Evolutionary conservation across 2,329 filamentous ascomycete genomes (phyloP).

Genomic region (Cladosporium phlei): DNA sequence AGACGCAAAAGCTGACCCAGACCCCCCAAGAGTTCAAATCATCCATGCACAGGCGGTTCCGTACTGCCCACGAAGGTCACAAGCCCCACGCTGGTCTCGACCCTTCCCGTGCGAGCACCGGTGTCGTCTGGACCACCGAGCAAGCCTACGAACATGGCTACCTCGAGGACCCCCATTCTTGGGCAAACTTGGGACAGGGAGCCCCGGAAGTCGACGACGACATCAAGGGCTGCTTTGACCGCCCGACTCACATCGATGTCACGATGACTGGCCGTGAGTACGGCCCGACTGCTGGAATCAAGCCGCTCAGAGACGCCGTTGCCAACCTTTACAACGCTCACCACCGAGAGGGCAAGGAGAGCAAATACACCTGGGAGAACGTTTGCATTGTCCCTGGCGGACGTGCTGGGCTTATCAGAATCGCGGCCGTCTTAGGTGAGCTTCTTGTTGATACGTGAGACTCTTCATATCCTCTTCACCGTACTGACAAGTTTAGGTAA

Average conservation of each 20-base stretch:
- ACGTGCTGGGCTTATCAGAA: slow-evolving; percentile 85
- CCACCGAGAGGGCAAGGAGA: slow-evolving; percentile 80
- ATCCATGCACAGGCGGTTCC: slow-evolving; percentile 83
- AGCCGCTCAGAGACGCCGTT: slow-evolving; percentile 80
- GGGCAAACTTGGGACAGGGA: slow-evolving; percentile 93
- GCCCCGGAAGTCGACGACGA: slow-evolving; percentile 85
- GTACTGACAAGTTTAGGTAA: no score
- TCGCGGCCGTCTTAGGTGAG: slow-evolving; percentile 87
- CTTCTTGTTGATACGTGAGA: no score
- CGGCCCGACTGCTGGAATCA: slow-evolving; percentile 87
- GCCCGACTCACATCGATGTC: slow-evolving; percentile 74
- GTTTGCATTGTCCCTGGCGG: slow-evolving; percentile 94
- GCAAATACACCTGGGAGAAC: slow-evolving; percentile 95
- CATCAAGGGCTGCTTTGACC: slow-evolving; percentile 81
- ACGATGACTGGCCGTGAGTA: slow-evolving; percentile 79
- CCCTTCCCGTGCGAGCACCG: slow-evolving; percentile 79
- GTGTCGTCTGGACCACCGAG: slow-evolving; percentile 90
- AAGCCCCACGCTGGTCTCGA: slow-evolving; percentile 87
- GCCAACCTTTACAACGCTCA: slow-evolving; percentile 90
- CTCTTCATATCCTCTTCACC: no score
- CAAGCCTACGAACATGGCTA: slow-evolving; percentile 86
- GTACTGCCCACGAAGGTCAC: slow-evolving; percentile 84
- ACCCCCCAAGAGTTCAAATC: slow-evolving; percentile 71
- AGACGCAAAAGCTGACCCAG: no score
- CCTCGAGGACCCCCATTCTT: slow-evolving; percentile 69